A percentile compares a stretch with the other conserved stretches of the same genome.
Conservation (phyloP, 2,329 filamentous ascomycete genomes). For the Leptographium lundbergii region DNA sequence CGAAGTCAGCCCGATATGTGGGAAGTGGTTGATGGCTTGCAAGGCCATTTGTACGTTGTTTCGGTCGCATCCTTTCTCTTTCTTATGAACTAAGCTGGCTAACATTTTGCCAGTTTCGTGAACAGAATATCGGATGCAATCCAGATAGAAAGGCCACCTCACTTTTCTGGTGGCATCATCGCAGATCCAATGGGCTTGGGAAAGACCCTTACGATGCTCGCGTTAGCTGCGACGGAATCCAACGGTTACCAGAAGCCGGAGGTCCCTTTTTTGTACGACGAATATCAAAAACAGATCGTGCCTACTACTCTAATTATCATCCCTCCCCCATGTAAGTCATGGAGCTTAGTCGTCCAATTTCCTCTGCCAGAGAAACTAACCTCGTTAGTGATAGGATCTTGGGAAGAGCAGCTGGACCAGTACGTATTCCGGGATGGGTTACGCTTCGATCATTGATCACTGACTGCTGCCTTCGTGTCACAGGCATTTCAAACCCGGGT, state of each 20-base stretch:
- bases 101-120: slow-evolving; percentile 16
- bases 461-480: neutral
- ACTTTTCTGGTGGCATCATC: slow-evolving; percentile 30
- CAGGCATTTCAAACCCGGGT: slow-evolving; percentile 16
- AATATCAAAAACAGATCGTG: neutral
- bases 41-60: slow-evolving; percentile 11
- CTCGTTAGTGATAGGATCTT: slow-evolving; percentile 22
- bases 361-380: slow-evolving; percentile 2
- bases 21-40: slow-evolving; percentile 18
- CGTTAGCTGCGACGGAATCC: slow-evolving; percentile 22
- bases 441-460: no score
- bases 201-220: slow-evolving; percentile 31
- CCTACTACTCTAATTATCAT: slow-evolving; percentile 23
- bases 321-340: slow-evolving; percentile 21
- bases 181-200: slow-evolving; percentile 34
- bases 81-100: neutral
- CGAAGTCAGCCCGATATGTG: slow-evolving; percentile 20
- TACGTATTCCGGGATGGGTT: slow-evolving; percentile 2
- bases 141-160: slow-evolving; percentile 19
- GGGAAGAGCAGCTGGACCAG: slow-evolving; percentile 23
- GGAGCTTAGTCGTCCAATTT: no score
- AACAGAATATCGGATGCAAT: slow-evolving; percentile 20
- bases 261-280: neutral
- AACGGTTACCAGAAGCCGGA: neutral
- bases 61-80: neutral